Percentiles rank a stretch among this genome's conserved stretches.
These are phyloP conservation scores for Aspergillus hancockii DNA, from an alignment of 495 filamentous ascomycete species.

Conservation along the genomic window DNA sequence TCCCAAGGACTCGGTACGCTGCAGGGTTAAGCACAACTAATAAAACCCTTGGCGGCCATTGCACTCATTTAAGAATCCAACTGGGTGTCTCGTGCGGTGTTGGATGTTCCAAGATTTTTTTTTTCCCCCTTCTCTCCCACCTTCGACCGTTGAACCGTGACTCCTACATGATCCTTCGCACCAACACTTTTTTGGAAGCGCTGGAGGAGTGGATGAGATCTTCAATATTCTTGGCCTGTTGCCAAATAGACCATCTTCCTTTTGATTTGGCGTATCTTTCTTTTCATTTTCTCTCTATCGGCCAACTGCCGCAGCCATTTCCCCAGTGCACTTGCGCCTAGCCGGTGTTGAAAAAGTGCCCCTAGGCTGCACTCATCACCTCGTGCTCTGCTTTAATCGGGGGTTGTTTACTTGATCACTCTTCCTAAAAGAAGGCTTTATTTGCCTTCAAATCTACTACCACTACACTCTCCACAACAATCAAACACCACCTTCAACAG, in stretches of 20 bases:
- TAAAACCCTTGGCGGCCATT: slow-evolving; percentile 19
- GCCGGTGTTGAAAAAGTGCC: background rate
- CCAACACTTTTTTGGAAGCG: slow-evolving; percentile 4
- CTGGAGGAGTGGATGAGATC: slow-evolving; percentile 2
- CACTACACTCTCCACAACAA: background rate
- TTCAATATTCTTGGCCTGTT: slow-evolving; percentile 5
- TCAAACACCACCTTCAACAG: background rate
- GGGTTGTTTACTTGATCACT: background rate
- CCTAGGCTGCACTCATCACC: background rate
- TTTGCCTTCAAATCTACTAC: background rate
- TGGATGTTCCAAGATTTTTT: slow-evolving; percentile 13
- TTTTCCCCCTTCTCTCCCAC: background rate
- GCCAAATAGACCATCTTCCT: background rate
- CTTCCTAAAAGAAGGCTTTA: background rate
- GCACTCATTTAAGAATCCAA: slow-evolving; percentile 22
- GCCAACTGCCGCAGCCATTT: background rate
- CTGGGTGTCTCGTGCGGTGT: slow-evolving; percentile 23
- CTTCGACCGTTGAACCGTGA: background rate
- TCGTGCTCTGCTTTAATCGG: background rate
- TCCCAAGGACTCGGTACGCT: slow-evolving; percentile 29
- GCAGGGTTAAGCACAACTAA: slow-evolving; percentile 28
- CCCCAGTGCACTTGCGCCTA: background rate
- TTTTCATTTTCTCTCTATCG: background rate
- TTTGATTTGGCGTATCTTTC: background rate
- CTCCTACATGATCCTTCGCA: slow-evolving; percentile 1